Evolutionary conservation across 148 eudicot genomes (phyloP).

Genomic region (Vaccinium darrowii): DNA sequence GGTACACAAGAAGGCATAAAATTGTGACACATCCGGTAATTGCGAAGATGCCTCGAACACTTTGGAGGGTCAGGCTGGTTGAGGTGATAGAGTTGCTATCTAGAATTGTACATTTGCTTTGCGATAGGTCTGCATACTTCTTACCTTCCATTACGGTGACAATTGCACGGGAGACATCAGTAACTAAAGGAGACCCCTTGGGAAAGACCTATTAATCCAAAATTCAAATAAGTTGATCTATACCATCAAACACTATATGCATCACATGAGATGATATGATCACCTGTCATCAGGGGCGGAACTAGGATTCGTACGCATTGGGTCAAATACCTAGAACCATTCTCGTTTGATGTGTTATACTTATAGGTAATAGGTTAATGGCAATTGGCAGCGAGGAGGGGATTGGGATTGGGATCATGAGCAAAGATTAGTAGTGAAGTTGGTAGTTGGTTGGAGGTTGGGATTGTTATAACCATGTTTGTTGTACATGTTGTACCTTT

Average conservation of each 20-base stretch:
- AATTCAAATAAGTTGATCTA: neutral
- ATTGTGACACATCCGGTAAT: slow-evolving; percentile 31
- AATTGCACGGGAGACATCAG: slow-evolving; percentile 30
- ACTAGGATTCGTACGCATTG: no score
- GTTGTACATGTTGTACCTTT: no score
- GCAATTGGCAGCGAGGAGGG: no score
- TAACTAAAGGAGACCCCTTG: slow-evolving; percentile 26
- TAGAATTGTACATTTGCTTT: neutral
- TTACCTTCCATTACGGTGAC: slow-evolving; percentile 20
- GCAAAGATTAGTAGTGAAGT: no score
- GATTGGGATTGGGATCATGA: no score
- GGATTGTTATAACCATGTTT: no score
- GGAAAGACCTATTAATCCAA: slow-evolving; percentile 24
- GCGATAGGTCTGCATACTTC: neutral
- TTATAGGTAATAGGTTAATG: no score
- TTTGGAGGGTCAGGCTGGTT: slow-evolving; percentile 21
- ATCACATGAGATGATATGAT: no score
- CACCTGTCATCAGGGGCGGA: no score
- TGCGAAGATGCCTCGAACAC: slow-evolving; percentile 24
- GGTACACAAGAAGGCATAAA: slow-evolving; percentile 17
- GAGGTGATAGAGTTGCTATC: neutral
- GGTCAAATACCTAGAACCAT: no score
- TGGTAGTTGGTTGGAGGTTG: no score
- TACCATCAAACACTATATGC: neutral
- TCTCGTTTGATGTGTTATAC: no score